phyloP scores from a whole-genome alignment of 208 protist species.

The Leishmania major region DNA sequence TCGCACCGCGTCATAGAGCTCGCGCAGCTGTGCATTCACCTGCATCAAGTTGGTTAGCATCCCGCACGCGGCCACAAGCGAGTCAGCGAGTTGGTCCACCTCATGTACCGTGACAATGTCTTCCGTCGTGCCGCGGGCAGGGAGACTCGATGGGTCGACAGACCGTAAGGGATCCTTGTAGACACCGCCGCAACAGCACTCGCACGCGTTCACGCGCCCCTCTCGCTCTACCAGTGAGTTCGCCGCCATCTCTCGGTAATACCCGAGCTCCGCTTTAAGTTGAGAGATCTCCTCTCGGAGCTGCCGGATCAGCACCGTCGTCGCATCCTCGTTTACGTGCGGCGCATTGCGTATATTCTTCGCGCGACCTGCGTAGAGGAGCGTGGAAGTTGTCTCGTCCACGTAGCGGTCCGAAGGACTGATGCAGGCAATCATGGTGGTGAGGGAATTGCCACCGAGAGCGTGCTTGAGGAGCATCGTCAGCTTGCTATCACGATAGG shows the following conservation, averaged over 20 bases:
- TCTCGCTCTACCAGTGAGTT: conserved; percentile 23
- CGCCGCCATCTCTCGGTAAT: conserved; percentile 60
- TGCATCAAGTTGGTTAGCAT: conserved; percentile 78
- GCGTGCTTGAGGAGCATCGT: conserved; percentile 88
- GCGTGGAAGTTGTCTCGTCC: conserved; percentile 91
- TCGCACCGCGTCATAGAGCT: conserved; percentile 67
- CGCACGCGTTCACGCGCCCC: neutral
- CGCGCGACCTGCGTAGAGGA: conserved; percentile 89
- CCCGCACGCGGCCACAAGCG: conserved; percentile 71
- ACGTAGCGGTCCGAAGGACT: conserved; percentile 75
- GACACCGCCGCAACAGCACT: neutral
- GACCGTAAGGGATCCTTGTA: no score
- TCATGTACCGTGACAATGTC: conserved; percentile 4
- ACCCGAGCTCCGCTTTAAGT: conserved; percentile 81
- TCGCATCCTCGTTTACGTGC: conserved; percentile 83
- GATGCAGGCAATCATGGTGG: conserved; percentile 92
- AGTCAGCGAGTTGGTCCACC: conserved; percentile 67
- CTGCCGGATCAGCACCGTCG: conserved; percentile 55
- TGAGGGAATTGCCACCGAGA: conserved; percentile 92
- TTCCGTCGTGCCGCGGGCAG: neutral
- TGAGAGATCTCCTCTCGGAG: conserved; percentile 73
- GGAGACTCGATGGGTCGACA: neutral
- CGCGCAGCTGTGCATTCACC: conserved; percentile 80
- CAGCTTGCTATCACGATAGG: conserved; percentile 92
- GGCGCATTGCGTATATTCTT: conserved; percentile 91